Evolutionary conservation across 306 rosid genomes (phyloP).

Genomic region (Acacia melanoxylon): DNA sequence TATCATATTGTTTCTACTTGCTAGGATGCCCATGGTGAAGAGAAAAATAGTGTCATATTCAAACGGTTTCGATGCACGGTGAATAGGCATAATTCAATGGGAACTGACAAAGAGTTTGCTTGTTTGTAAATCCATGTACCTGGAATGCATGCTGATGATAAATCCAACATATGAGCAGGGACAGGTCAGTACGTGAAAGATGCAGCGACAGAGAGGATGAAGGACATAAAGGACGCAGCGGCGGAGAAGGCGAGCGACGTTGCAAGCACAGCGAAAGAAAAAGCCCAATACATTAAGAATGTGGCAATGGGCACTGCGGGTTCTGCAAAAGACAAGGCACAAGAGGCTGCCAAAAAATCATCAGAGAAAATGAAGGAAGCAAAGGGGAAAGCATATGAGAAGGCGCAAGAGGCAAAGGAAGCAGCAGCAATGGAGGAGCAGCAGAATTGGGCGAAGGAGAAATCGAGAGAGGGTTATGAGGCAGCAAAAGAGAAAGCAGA

Average conservation of each 20-base stretch:
- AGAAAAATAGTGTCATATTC: background rate
- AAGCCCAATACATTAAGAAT: constrained; percentile 14
- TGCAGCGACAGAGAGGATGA: constrained; percentile 24
- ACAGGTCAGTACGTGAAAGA: constrained; percentile 44
- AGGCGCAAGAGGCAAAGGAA: constrained; percentile 4
- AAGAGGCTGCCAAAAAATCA: background rate
- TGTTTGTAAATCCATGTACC: background rate
- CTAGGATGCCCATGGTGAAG: background rate
- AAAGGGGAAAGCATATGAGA: constrained; percentile 6
- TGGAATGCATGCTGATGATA: background rate
- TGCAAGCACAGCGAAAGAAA: constrained; percentile 36
- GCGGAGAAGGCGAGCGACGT: constrained; percentile 39
- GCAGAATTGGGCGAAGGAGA: constrained; percentile 27
- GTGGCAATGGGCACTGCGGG: constrained; percentile 16
- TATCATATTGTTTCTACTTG: background rate
- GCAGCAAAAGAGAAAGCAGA: constrained; percentile 16
- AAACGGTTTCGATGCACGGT: background rate
- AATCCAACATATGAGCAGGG: constrained; percentile 38
- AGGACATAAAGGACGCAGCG: constrained; percentile 34
- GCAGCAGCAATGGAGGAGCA: background rate
- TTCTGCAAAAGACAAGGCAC: constrained; percentile 1
- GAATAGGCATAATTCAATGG: background rate
- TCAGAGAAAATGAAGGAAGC: constrained; percentile 19
- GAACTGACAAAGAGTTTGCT: background rate
- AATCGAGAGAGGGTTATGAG: constrained; percentile 21